Base-by-base conservation (phyloP, 257 asterid species). In the Solanum chilense region DNA sequence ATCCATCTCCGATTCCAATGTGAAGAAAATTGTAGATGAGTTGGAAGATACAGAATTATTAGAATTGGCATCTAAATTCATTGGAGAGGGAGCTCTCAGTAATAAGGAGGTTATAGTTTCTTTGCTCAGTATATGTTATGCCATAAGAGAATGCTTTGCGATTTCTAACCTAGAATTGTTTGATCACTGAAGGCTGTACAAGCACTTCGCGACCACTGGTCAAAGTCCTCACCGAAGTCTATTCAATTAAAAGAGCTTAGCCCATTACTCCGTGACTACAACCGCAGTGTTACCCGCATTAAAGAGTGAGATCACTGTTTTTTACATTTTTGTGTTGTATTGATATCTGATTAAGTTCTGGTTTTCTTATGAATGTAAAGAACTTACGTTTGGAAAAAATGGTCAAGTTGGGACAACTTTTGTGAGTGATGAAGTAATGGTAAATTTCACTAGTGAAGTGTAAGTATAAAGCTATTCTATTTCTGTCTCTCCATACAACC, bases 221-320 rank as follows among this genome's bases (percentile, higher is more conserved):
- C 88, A 90, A 91, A 89, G 88, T 92, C 95, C 71, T 85, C 94
- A 16, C 94, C 97, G 33, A 88, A 83, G 89, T 88, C 96, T 66
- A 92, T 97, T 70, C 91, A 91, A 88, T 76, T 97, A 90, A 94
- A 94, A 90, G 98, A 97, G 94, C 96, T 97, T 87, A 86, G 94
- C 89, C 96, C 98, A 41, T 94, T 97, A 88, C 93, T 95, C n/a
- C 92, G 89, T 84, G 99, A 97, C 87, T 95, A 95, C 89, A 96
- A 97, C 82, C 95, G 96, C 62, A 52, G 94, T 86, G 78, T 97
- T 77, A 89, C 91, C 90, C 91, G 88, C 86, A 92, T 91, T 90
- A 91, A 93, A 83, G 91, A 92, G 99, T 97, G 94, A 95, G 96
- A 89, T 88, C 81, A 18, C 41, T 41, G 69, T 89, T 87, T 86